Evolutionary conservation across 108 stramenopile genomes (phyloP).

Genomic region (Nitzschia sp.): DNA sequence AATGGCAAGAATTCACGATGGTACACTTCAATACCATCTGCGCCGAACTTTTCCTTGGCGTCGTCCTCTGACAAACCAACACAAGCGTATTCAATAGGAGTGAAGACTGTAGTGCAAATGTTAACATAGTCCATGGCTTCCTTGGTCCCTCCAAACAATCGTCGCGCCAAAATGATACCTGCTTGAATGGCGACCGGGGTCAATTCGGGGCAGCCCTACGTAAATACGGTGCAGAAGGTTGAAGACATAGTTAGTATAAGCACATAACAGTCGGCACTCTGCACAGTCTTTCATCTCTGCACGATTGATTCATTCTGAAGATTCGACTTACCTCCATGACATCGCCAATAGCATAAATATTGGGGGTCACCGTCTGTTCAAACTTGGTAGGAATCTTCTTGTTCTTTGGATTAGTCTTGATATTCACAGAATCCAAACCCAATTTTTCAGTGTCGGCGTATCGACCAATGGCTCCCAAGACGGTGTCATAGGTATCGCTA

Average conservation of each 20-base stretch:
- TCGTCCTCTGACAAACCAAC: conserved; percentile 96
- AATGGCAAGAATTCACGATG: conserved; percentile 92
- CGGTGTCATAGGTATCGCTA: conserved; percentile 81
- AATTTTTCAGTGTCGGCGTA: conserved; percentile 87
- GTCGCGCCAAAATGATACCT: conserved; percentile 83
- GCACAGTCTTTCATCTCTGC: too few relatives aligned
- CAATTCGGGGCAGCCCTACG: conserved; percentile 89
- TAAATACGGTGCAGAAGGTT: not conserved
- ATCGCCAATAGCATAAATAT: conserved; percentile 98
- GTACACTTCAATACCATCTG: conserved; percentile 88
- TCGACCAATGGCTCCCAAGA: conserved; percentile 94
- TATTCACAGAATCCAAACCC: conserved; percentile 78
- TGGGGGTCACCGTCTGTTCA: conserved; percentile 89
- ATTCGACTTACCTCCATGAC: conserved; percentile 73
- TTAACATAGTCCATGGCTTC: conserved; percentile 91
- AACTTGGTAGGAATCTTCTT: conserved; percentile 75
- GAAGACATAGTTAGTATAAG: not conserved
- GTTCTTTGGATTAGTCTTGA: conserved; percentile 72
- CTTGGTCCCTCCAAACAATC: conserved; percentile 88
- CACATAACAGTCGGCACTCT: not conserved
- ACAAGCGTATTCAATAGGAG: conserved; percentile 94
- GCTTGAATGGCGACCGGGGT: conserved; percentile 98
- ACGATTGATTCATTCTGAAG: too few relatives aligned
- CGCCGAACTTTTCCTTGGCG: conserved; percentile 80
- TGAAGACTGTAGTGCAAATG: conserved; percentile 97